These are phyloP conservation scores for Beauveria caledonica DNA, from an alignment of 2,329 filamentous ascomycete genomes.

Conservation along the genomic window DNA sequence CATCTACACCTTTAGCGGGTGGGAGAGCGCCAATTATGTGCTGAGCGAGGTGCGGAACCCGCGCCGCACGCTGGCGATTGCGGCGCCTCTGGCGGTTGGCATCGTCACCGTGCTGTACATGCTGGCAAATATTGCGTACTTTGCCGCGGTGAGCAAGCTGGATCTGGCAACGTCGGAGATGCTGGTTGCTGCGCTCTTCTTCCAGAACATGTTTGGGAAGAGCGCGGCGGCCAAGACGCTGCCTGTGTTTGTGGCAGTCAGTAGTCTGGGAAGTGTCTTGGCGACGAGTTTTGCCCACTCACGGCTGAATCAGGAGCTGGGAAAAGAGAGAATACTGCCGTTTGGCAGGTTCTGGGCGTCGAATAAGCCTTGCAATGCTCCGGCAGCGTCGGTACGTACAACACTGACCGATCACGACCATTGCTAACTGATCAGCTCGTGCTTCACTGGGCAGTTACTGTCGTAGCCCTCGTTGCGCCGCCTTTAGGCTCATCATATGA, in stretches of 20 bases:
- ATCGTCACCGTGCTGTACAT: constrained; percentile 53
- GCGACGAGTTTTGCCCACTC: constrained; percentile 52
- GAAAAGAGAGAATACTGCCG: constrained; percentile 60
- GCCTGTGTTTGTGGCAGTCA: constrained; percentile 51
- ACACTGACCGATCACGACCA: no score
- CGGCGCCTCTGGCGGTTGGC: constrained; percentile 49
- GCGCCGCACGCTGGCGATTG: constrained; percentile 43
- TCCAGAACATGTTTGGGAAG: constrained; percentile 52
- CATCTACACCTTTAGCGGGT: constrained; percentile 55
- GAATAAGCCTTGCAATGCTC: constrained; percentile 58
- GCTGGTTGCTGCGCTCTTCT: constrained; percentile 53
- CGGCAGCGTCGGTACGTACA: constrained; percentile 41
- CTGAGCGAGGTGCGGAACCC: constrained; percentile 49
- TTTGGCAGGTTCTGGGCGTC: constrained; percentile 61
- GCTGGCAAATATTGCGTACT: constrained; percentile 58
- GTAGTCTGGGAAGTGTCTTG: constrained; percentile 54
- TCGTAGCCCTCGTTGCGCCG: constrained; percentile 57
- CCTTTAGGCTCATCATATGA: constrained; percentile 62
- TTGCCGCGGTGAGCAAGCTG: constrained; percentile 51
- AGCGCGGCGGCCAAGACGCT: constrained; percentile 40
- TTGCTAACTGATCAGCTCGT: constrained; percentile 34
- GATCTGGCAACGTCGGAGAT: constrained; percentile 50
- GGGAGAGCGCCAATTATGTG: constrained; percentile 57
- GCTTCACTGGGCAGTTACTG: constrained; percentile 57
- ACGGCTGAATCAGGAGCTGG: constrained; percentile 56